Base-by-base conservation (phyloP, 495 filamentous ascomycete genomes). In the Penicillium samsonianum region DNA sequence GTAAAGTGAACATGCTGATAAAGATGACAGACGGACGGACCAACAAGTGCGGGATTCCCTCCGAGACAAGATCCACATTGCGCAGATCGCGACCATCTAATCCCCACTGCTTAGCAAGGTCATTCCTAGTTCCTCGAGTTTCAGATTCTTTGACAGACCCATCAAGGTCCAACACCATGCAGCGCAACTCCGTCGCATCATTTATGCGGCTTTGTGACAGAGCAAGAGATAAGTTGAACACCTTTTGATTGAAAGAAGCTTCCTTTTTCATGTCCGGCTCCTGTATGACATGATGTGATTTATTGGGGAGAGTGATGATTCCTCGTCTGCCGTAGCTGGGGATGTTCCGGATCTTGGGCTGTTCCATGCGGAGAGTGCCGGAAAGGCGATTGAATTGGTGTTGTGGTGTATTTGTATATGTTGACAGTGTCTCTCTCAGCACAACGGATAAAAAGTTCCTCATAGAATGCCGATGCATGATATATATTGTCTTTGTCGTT, bases 41-140 rank as follows among this genome's bases (percentile, higher is more conserved):
- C 22, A 72, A 44, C n/a, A 72, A 59, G 54, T 74, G 67, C 5
- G 71, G 69, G 23, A 66, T 55, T 12, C 69, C 69, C 17, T 61
- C 54, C 0, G 71, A 72, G 1, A 62, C 61, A 25, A 69, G 61
- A 41, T 75, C 71, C 3, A 67, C 52, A 19, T 58, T 62, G 6
- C 69, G 62, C 22, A 73, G 46, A 49, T 73, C 71, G 0, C 71
- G 67, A 0, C 48, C 57, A 44, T 65, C 61, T 12, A 72, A 19
- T 0, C 59, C 64, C 38, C 68, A 70, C 22, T 46, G 43, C 5
- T 60, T 50, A 1, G 63, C 62, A 2, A 72, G 46, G 5, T 55
- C 53, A 1, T 63, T 60, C 45, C 70, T 72, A 4, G 67, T 72
- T 8, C 53, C 53, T 10, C 43, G 43, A 11, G 38, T 25, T 1